Evolutionary conservation across 129 eudicot genomes (phyloP).

Genomic region (Dittrichia graveolens): DNA sequence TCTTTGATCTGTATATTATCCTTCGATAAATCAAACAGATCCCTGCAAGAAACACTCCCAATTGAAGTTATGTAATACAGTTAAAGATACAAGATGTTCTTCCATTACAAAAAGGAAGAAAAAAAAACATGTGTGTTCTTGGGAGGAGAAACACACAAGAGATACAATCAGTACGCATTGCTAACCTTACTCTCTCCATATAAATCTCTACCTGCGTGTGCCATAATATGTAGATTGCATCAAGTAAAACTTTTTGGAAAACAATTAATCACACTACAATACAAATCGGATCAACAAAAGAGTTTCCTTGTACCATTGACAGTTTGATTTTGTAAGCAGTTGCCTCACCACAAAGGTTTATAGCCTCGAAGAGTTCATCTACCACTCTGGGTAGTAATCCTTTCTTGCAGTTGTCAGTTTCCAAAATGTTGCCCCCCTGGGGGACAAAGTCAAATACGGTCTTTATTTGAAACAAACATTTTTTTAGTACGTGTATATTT

Average conservation of each 20-base stretch:
- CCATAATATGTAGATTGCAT: slow-evolving; percentile 16
- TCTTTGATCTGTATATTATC: slow-evolving; percentile 89
- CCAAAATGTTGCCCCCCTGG: slow-evolving; percentile 70
- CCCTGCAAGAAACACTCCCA: slow-evolving; percentile 51
- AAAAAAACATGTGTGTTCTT: neutral
- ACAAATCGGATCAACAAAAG: neutral
- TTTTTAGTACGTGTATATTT: neutral
- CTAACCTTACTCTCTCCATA: slow-evolving; percentile 94
- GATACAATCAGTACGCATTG: slow-evolving; percentile 15
- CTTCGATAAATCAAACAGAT: slow-evolving; percentile 89
- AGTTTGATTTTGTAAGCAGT: slow-evolving; percentile 56
- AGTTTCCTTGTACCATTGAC: slow-evolving; percentile 64
- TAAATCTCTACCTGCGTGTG: slow-evolving; percentile 83
- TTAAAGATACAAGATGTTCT: slow-evolving; percentile 14
- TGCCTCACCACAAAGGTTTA: slow-evolving; percentile 45
- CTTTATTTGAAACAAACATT: neutral
- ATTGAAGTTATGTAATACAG: slow-evolving; percentile 1
- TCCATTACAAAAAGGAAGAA: neutral
- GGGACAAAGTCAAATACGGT: slow-evolving; percentile 17
- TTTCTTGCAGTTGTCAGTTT: slow-evolving; percentile 55
- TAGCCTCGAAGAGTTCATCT: slow-evolving; percentile 63
- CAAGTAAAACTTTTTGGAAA: slow-evolving; percentile 6
- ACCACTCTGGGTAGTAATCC: slow-evolving; percentile 85
- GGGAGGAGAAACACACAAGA: neutral
- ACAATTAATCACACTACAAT: slow-evolving; percentile 18